These are phyloP conservation scores for Xylaria sp. DNA, from an alignment of 2,329 filamentous ascomycete genomes.

Conservation along the genomic window DNA sequence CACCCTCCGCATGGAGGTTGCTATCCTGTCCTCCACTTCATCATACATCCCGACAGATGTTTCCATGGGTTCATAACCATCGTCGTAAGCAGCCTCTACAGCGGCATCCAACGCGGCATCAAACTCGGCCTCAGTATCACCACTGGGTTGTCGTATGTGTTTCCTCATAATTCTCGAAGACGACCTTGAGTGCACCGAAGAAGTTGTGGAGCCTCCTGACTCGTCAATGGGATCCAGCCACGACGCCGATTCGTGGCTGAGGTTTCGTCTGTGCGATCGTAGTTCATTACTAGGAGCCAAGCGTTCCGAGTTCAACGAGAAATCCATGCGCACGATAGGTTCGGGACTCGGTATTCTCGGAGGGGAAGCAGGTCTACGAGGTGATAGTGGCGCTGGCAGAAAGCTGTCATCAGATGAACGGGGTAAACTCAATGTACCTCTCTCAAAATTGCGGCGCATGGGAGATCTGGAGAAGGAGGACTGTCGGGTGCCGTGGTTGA, in stretches of 20 bases:
- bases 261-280: constrained; percentile 57
- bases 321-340: constrained; percentile 45
- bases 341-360: constrained; percentile 42
- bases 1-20: constrained; percentile 67
- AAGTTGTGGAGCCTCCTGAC: constrained; percentile 78
- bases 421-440: constrained; percentile 48
- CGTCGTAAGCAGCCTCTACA: constrained; percentile 94
- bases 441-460: constrained; percentile 45
- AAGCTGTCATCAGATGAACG: constrained; percentile 60
- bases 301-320: constrained; percentile 40
- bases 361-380: constrained; percentile 62
- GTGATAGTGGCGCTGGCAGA: constrained; percentile 74
- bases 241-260: constrained; percentile 81
- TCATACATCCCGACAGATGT: constrained; percentile 49
- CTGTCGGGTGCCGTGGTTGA: constrained; percentile 50
- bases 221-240: constrained; percentile 97
- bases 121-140: constrained; percentile 85
- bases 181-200: constrained; percentile 80
- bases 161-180: constrained; percentile 74
- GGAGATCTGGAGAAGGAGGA: constrained; percentile 61
- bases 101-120: constrained; percentile 93
- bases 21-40: constrained; percentile 52
- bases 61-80: constrained; percentile 79
- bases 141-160: constrained; percentile 71
- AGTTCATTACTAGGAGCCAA: constrained; percentile 29